A percentile compares a stretch with the other conserved stretches of the same genome.
Conservation (phyloP, 768 basidiomycete genomes). For the Auricularia auricula-judae region DNA sequence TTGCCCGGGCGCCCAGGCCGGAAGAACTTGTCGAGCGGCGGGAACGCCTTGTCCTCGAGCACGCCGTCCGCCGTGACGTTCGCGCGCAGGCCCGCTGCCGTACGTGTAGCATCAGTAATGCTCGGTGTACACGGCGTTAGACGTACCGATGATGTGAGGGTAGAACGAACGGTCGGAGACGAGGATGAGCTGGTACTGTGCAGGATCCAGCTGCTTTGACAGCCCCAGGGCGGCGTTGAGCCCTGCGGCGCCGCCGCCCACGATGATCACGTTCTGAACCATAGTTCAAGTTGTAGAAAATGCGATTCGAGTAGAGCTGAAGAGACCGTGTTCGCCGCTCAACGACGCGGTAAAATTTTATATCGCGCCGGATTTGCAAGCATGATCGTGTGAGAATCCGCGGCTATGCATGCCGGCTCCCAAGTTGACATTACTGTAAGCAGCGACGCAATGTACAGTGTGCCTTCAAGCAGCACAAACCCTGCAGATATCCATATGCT, state of each 20-base stretch:
- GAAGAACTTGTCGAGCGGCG: conserved; percentile 9
- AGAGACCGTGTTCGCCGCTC: too few relatives aligned
- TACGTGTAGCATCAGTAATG: not conserved
- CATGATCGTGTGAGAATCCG: too few relatives aligned
- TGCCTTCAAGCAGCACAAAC: too few relatives aligned
- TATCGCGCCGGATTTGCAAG: too few relatives aligned
- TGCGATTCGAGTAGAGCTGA: too few relatives aligned
- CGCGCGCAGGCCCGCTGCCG: conserved; percentile 8
- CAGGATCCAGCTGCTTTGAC: not conserved
- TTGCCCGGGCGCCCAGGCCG: not conserved
- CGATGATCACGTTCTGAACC: conserved; percentile 30
- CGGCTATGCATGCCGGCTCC: too few relatives aligned
- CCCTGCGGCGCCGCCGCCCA: conserved; percentile 48
- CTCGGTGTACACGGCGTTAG: not conserved
- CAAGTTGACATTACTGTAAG: too few relatives aligned
- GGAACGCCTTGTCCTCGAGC: conserved; percentile 7
- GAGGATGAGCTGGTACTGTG: conserved; percentile 4
- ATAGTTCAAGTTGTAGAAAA: not conserved
- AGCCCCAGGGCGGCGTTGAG: not conserved
- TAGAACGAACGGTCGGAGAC: conserved; percentile 7
- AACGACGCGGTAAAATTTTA: too few relatives aligned
- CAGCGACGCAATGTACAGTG: too few relatives aligned
- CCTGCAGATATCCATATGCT: too few relatives aligned
- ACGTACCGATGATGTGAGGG: not conserved
- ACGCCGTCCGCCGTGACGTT: conserved; percentile 9